Percentiles rank a stretch among this genome's conserved stretches.
Conservation (phyloP, 2,329 filamentous ascomycete species). For the Botrytis medusae region DNA sequence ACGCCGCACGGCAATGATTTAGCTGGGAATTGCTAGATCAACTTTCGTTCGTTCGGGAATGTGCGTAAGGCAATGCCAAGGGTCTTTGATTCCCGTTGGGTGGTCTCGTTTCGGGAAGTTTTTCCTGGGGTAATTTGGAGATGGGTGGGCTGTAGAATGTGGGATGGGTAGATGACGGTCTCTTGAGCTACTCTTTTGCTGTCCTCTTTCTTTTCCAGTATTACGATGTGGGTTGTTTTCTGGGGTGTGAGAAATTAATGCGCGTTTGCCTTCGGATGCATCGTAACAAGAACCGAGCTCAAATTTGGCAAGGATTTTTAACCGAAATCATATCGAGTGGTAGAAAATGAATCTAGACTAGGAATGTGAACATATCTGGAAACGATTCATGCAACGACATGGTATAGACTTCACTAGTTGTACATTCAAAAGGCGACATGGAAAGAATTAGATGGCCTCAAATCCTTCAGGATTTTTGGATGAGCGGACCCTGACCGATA, state of each 20-base stretch:
- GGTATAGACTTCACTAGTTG: neutral
- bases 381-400: slow-evolving; percentile 11
- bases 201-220: slow-evolving; percentile 12
- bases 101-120: slow-evolving; percentile 20
- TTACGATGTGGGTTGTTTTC: slow-evolving; percentile 11
- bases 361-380: neutral
- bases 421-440: neutral
- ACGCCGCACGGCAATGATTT: slow-evolving; percentile 23
- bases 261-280: slow-evolving; percentile 16
- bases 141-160: neutral
- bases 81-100: slow-evolving; percentile 12
- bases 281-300: slow-evolving; percentile 13
- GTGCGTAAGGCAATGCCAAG: slow-evolving; percentile 23
- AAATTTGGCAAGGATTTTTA: slow-evolving; percentile 16
- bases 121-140: slow-evolving; percentile 18
- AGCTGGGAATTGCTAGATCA: slow-evolving; percentile 19
- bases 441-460: neutral
- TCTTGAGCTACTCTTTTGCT: neutral
- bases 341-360: neutral
- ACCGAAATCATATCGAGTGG: slow-evolving; percentile 1
- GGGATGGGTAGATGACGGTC: slow-evolving; percentile 15
- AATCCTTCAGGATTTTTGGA: neutral
- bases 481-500: neutral
- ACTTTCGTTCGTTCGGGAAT: slow-evolving; percentile 23
- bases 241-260: slow-evolving; percentile 7